Evolutionary conservation across 2,329 filamentous ascomycete genomes (phyloP).

Genomic region (Cordyceps fumosorosea): DNA sequence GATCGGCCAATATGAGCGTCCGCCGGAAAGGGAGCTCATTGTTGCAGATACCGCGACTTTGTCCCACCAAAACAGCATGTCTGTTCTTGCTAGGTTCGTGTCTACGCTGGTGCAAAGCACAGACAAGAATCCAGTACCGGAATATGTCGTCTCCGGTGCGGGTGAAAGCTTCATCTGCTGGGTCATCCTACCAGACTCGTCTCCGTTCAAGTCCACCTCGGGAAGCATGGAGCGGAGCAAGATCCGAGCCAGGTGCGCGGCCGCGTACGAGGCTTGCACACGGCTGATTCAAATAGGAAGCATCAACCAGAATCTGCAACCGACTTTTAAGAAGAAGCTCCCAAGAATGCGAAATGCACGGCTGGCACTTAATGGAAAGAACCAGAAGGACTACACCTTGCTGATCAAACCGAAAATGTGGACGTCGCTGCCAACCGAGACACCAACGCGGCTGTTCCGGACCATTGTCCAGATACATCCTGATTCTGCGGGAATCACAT

Average conservation of each 20-base stretch:
- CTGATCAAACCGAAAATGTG: constrained; percentile 72
- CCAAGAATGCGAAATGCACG: constrained; percentile 83
- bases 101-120: constrained; percentile 46
- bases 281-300: constrained; percentile 58
- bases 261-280: constrained; percentile 78
- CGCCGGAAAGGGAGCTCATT: constrained; percentile 45
- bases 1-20: constrained; percentile 22
- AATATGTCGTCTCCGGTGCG: constrained; percentile 56
- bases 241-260: constrained; percentile 75
- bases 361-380: constrained; percentile 74
- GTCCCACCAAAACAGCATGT: constrained; percentile 68
- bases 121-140: constrained; percentile 31
- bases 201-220: constrained; percentile 60
- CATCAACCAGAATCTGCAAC: constrained; percentile 68
- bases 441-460: constrained; percentile 50
- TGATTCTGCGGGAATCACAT: background rate
- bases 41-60: constrained; percentile 66
- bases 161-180: constrained; percentile 65
- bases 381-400: constrained; percentile 69
- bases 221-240: constrained; percentile 64
- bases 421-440: constrained; percentile 36
- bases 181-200: constrained; percentile 67
- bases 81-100: constrained; percentile 66
- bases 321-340: constrained; percentile 62
- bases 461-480: constrained; percentile 1